Conservation (phyloP, 768 basidiomycete species). For the Clitopilus hobsonii region DNA sequence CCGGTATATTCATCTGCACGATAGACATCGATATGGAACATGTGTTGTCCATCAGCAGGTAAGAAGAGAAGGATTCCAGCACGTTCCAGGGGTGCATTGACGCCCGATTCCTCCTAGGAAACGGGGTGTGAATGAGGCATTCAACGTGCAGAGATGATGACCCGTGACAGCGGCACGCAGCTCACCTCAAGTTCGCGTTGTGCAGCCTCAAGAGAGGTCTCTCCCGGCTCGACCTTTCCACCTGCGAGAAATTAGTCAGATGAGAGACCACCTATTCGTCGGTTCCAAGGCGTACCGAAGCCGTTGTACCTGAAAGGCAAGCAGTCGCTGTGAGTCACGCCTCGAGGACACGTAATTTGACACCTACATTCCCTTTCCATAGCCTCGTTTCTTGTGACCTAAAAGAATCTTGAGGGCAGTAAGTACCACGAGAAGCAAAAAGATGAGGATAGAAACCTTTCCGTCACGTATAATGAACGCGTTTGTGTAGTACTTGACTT, state of each 20-base stretch:
- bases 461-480: slow-evolving; percentile 56
- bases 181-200: slow-evolving; percentile 64
- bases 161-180: not conserved
- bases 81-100: slow-evolving; percentile 58
- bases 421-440: not conserved
- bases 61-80: slow-evolving; percentile 66
- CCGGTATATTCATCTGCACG: slow-evolving; percentile 60
- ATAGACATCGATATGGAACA: slow-evolving; percentile 73
- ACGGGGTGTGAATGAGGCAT: not conserved
- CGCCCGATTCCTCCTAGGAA: slow-evolving; percentile 77
- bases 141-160: not conserved
- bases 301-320: slow-evolving; percentile 65
- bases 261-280: not conserved
- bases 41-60: slow-evolving; percentile 45
- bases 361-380: slow-evolving; percentile 58
- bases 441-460: slow-evolving; percentile 29
- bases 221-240: slow-evolving; percentile 77
- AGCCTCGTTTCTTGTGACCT: slow-evolving; percentile 77
- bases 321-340: not conserved
- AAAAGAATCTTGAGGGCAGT: slow-evolving; percentile 50
- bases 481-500: slow-evolving; percentile 58
- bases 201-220: slow-evolving; percentile 67
- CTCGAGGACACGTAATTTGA: not conserved
- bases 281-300: slow-evolving; percentile 44
- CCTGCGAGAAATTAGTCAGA: slow-evolving; percentile 21